Conservation (phyloP, 2,329 filamentous ascomycete genomes). For the Diaporthe vaccinii region DNA sequence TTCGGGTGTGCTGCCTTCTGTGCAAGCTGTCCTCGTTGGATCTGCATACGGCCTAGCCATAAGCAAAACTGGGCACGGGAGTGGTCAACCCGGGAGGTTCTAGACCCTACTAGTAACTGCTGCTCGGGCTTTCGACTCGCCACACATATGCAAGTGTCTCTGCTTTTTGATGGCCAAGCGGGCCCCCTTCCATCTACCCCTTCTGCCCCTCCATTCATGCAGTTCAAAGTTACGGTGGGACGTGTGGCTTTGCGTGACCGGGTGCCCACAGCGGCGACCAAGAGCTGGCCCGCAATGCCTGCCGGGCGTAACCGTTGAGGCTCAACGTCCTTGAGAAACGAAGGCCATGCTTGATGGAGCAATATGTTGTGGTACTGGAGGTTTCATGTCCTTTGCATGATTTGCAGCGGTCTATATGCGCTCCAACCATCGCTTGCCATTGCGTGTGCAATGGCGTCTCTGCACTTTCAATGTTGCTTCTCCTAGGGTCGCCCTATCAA, state of each 20-base stretch:
- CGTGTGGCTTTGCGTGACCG: background rate
- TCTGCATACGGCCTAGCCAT: conserved; percentile 3
- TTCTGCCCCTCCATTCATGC: background rate
- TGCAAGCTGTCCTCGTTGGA: background rate
- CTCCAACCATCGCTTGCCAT: background rate
- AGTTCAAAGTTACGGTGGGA: background rate
- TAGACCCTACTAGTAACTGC: conserved; percentile 9
- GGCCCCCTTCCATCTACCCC: background rate
- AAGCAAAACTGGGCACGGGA: background rate
- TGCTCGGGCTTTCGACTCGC: background rate
- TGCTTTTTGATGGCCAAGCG: conserved; percentile 12
- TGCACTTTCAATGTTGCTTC: background rate
- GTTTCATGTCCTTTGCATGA: background rate
- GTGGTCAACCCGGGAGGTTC: background rate
- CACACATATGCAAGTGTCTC: conserved; percentile 24
- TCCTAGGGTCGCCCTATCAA: background rate
- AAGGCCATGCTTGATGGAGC: background rate
- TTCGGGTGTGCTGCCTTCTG: background rate
- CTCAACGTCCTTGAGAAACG: conserved; percentile 16
- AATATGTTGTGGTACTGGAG: background rate
- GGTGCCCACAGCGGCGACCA: background rate
- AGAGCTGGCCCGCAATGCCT: background rate
- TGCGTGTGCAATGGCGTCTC: background rate
- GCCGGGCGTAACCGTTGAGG: conserved; percentile 23
- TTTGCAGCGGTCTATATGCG: background rate